A percentile compares a stretch with the other conserved stretches of the same genome.
phyloP scores from a whole-genome alignment of 2,329 filamentous ascomycete species.

The Fusarium humuli region DNA sequence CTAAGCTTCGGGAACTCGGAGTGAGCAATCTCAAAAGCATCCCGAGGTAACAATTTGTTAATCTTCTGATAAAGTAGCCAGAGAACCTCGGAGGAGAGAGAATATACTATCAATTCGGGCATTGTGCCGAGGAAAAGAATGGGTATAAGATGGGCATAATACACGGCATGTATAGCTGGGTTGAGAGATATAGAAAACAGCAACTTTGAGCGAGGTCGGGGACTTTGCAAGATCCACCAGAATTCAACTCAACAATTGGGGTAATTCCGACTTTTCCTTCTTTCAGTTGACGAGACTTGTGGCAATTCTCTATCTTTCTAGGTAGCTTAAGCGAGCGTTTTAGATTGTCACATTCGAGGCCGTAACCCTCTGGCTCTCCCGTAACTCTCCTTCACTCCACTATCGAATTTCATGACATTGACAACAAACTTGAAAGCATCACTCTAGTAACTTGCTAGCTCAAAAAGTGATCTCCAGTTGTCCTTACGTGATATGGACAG shows the following conservation, averaged over 20 bases:
- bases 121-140: not conserved
- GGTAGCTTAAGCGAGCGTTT: not conserved
- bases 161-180: not conserved
- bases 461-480: constrained; percentile 5
- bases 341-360: not conserved
- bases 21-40: constrained; percentile 55
- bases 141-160: constrained; percentile 1
- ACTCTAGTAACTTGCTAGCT: not conserved
- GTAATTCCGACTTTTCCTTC: not conserved
- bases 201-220: not conserved
- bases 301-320: not conserved
- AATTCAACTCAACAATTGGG: not conserved
- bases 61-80: constrained; percentile 1
- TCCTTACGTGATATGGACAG: constrained; percentile 13
- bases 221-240: not conserved
- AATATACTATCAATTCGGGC: not conserved
- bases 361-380: not conserved
- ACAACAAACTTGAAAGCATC: not conserved
- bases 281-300: not conserved
- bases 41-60: not conserved
- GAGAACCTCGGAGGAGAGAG: constrained; percentile 51
- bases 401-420: not conserved
- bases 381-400: not conserved
- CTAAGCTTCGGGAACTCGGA: constrained; percentile 19
- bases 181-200: not conserved